Base-by-base conservation (phyloP, 139 green algal species). In the Mesotaenium endlicherianum region DNA sequence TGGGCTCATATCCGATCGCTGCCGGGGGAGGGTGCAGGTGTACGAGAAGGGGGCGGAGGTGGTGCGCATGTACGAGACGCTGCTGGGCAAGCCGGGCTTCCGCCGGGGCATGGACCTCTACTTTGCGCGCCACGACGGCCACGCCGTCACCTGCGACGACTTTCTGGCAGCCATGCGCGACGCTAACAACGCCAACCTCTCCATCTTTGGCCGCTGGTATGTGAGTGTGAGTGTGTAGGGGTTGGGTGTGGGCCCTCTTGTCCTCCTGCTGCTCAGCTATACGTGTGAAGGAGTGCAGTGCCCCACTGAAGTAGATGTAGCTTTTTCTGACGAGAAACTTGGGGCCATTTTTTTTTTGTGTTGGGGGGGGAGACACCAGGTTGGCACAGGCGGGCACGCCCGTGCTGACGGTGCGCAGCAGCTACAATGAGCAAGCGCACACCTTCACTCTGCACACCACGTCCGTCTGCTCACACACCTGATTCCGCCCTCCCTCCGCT, bases 141-240 rank as follows among this genome's bases (percentile, higher is more conserved):
- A 93, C 64, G 96, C 96, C 0, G 96, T 99, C 11, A 99, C 96
- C 0, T 98, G 95, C 79, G 96, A 99, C 75, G 96, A 99, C 89
- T 99, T 99, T 88, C 84, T 94, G 42, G 90, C 91, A 0, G 96
- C 96, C 45, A 99, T 99, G 96, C 91, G 91, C 0, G 96, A 98
- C 80, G 96, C 96, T 53, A 99, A 98, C 86, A 85, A 86, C 38
- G 90, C 88, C 44, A 93, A 98, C 79, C 92, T 99, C 26, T 88
- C 75, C 14, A 53, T 82, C 17, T 89, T 97, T 38, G 69, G 70
- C 53, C 70, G 40, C 58, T 94, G 92, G 92, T 72, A 42, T 8
- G 60, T 57, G 47, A 8, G 47, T 57, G 8, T 26, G 47, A 11
- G 47, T 57, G n/a, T n/a, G n/a, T n/a, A n/a, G n/a, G n/a, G n/a